Base-by-base conservation (phyloP, 2,329 filamentous ascomycete species). In the Cytospora paraplurivora region DNA sequence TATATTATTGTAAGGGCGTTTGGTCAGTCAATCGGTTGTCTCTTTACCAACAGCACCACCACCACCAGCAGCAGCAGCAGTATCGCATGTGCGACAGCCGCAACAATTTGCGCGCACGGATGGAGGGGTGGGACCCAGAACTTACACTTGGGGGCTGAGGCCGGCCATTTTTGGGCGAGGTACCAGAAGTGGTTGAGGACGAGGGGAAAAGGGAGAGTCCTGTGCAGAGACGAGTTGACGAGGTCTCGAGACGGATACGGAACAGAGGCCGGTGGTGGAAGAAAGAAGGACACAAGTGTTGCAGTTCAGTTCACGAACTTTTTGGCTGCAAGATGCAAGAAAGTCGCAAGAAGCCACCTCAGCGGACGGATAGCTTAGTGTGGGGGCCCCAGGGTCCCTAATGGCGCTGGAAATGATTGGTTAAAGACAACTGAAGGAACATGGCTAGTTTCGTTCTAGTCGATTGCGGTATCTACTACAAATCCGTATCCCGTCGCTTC, bases 71-170 rank as follows among this genome's bases (percentile, higher is more conserved):
- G 13, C 34, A 4, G 15, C 3, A 21, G 37, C 19, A 37, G 35
- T 59, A 54, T 64, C 64, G 61, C 62, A 57, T 58, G 64, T 57
- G 62, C 51, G 53, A 53, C 47, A 4, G 11, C 56, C 27, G 13
- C 15, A 51, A 2, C 54, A 33, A 10, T 7, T 27, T 38, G 17
- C 17, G 47, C 54, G 34, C 44, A 44, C 44, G 35, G 33, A 12
- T 54, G 10, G 35, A 34, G 7, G 21, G 15, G 19, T 34, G 35
- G 44, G 50, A 50, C 55, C 50, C 33, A 15, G 19, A 27, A 75
- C 85, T 74, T 80, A 89, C 87, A 89, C 80, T 76, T 89, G 87
- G 71, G 87, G 82, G 72, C 81, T 86, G 71, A 89, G 77, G 65
- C 77, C 77, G 72, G 77, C 85, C 86, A 88, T 89, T 76, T 77